A percentile compares a stretch with the other conserved stretches of the same genome.
Evolutionary conservation across 495 filamentous ascomycete species (phyloP).

Genomic region (Emericellopsis terricola): DNA sequence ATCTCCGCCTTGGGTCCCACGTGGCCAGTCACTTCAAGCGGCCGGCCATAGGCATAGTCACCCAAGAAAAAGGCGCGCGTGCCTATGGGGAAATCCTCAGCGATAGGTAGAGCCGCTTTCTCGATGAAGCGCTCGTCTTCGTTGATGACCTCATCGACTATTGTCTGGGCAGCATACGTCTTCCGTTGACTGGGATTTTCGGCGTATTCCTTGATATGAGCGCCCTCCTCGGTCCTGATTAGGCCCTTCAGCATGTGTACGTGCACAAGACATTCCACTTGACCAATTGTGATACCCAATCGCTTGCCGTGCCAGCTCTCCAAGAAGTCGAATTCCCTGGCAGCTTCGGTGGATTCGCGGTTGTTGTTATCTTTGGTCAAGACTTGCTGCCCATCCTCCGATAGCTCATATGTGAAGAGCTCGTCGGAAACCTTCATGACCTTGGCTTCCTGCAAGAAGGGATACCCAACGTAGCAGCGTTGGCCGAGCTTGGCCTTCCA

Average conservation of each 20-base stretch:
- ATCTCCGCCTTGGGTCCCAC: constrained; percentile 55
- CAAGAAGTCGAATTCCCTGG: constrained; percentile 66
- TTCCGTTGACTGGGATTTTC: constrained; percentile 78
- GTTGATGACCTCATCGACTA: constrained; percentile 81
- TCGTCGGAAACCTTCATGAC: constrained; percentile 82
- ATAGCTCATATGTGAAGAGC: constrained; percentile 71
- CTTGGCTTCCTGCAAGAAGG: constrained; percentile 87
- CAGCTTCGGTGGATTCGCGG: constrained; percentile 67
- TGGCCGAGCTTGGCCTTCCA: constrained; percentile 69
- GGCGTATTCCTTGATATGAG: constrained; percentile 84
- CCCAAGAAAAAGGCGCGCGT: constrained; percentile 88
- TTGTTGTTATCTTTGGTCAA: constrained; percentile 46
- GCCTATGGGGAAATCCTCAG: constrained; percentile 76
- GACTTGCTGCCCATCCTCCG: constrained; percentile 42
- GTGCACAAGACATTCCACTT: constrained; percentile 75
- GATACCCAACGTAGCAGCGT: constrained; percentile 83
- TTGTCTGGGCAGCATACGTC: constrained; percentile 74
- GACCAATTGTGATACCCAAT: constrained; percentile 71
- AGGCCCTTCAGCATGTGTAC: constrained; percentile 87
- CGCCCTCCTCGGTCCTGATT: constrained; percentile 75
- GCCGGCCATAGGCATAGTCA: constrained; percentile 82
- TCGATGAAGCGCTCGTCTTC: constrained; percentile 90
- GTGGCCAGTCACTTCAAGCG: constrained; percentile 66
- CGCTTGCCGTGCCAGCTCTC: constrained; percentile 78
- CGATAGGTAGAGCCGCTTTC: constrained; percentile 62